A percentile compares a stretch with the other conserved stretches of the same genome.
These are phyloP conservation scores for Phyllosticta capitalensis DNA, from an alignment of 2,329 filamentous ascomycete genomes.

Conservation along the genomic window DNA sequence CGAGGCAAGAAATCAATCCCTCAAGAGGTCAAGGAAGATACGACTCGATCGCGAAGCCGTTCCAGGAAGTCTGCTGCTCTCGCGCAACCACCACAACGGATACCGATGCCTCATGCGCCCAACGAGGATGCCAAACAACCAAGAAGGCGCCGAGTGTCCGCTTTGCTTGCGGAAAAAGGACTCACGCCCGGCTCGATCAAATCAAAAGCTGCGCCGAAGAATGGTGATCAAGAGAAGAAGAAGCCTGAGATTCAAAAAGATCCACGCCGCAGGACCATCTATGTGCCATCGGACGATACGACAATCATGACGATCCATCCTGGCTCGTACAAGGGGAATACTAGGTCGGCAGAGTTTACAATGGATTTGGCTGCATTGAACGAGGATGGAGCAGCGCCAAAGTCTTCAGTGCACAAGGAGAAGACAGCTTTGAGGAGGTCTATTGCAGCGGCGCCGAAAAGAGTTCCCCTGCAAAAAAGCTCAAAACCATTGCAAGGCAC, in stretches of 20 bases:
- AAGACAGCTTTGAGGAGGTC: constrained; percentile 29
- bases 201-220: constrained; percentile 2
- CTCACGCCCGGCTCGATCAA: neutral
- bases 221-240: constrained; percentile 19
- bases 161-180: constrained; percentile 19
- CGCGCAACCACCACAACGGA: constrained; percentile 28
- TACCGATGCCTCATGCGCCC: constrained; percentile 18
- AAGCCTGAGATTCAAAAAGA: constrained; percentile 31
- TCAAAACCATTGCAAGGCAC: constrained; percentile 30
- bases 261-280: constrained; percentile 39
- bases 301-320: constrained; percentile 44
- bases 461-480: constrained; percentile 40
- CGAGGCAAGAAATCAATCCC: constrained; percentile 15
- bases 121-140: constrained; percentile 15
- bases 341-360: constrained; percentile 26
- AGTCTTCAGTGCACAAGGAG: constrained; percentile 20
- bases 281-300: constrained; percentile 42
- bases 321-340: constrained; percentile 24
- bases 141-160: constrained; percentile 28
- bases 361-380: constrained; percentile 29
- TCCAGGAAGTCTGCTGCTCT: constrained; percentile 24
- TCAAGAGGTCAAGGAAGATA: constrained; percentile 14
- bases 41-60: neutral
- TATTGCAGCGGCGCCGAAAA: constrained; percentile 38
- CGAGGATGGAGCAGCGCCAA: constrained; percentile 26